Evolutionary conservation across 148 eudicot species (phyloP), one percentile per base, ranked within the genome.

Genomic region (Cornus controversa): DNA sequence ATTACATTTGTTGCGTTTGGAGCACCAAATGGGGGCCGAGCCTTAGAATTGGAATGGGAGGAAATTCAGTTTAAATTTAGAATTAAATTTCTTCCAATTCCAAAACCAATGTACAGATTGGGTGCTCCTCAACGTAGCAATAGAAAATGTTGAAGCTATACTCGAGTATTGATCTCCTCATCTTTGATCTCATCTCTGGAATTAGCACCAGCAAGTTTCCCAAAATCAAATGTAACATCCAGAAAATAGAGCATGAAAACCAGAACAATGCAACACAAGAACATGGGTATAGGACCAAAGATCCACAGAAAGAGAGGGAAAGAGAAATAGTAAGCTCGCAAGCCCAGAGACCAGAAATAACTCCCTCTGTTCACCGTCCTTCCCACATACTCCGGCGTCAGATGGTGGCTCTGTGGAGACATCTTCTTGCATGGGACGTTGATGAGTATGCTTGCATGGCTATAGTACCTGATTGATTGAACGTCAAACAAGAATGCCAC

Each of bases 261-360:
- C 79, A 96, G 73, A 29, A 81, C 75, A 62, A 83, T 6, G 23
- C 94, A 89, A 72, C 95, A 77, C 27, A 83, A 22, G 26, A 96
- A 89, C 97, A 93, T 93, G 0, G 97, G 97, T 18, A 96, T 88
- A 2, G 99, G 94, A 11, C 99, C 99, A 27, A 96, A 96, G 11
- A 96, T 77, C 98, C 98, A 93, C 37, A 96, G 80, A 64, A 96
- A 93, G 26, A 93, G 72, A 0, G 99, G 99, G 69, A 93, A 87
- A 1, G 98, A 93, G 69, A 93, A 91, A 81, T 96, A 96, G 72
- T 90, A 96, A 1, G 97, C 92, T 5, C 96, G 83, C 72, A 93
- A 71, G 0, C 99, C 99, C 54, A 96, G 73, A 2, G 99, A 96
- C 98, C 99, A 93, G 62, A 96, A 96, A 79, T 86, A 93, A 70